Evolutionary conservation across 2,329 filamentous ascomycete species (phyloP).

Genomic region (Claviceps digitariae): DNA sequence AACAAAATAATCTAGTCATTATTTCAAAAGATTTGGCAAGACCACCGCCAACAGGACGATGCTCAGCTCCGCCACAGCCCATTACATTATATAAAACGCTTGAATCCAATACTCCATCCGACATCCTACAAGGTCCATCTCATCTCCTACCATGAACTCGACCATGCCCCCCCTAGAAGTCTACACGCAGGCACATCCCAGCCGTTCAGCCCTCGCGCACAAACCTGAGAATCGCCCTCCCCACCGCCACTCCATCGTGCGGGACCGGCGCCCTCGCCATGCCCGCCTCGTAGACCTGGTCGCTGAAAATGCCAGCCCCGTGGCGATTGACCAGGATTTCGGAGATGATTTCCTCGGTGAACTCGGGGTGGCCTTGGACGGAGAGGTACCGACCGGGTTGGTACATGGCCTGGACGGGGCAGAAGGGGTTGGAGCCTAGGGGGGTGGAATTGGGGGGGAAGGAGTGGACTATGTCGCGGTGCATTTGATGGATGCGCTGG

Average conservation of each 20-base stretch:
- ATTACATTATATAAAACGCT: too few relatives aligned
- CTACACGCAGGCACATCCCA: too few relatives aligned
- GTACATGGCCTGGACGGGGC: slow-evolving; percentile 30
- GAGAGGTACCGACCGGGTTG: slow-evolving; percentile 23
- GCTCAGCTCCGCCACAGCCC: too few relatives aligned
- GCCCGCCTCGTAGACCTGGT: slow-evolving; percentile 55
- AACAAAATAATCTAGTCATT: background rate
- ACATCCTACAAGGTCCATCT: too few relatives aligned
- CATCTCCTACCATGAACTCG: too few relatives aligned
- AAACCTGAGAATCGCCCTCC: slow-evolving; percentile 63
- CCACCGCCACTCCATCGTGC: slow-evolving; percentile 72
- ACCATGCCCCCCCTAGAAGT: too few relatives aligned
- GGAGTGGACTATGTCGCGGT: slow-evolving; percentile 29
- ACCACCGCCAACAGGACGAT: background rate
- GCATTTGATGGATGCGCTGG: slow-evolving; percentile 32
- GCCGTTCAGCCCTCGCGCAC: slow-evolving; percentile 38
- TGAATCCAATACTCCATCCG: too few relatives aligned
- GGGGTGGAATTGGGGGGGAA: slow-evolving; percentile 25
- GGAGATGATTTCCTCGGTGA: slow-evolving; percentile 25
- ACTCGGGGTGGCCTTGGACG: slow-evolving; percentile 36
- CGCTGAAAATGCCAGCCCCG: slow-evolving; percentile 52
- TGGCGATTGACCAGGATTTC: slow-evolving; percentile 38
- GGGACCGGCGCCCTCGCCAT: slow-evolving; percentile 49
- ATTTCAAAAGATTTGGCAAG: background rate
- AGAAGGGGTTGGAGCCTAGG: slow-evolving; percentile 27